Evolutionary conservation across 2,329 filamentous ascomycete genomes (phyloP), one percentile per base, ranked within the genome.

Genomic region (Fusarium lyarnte): DNA sequence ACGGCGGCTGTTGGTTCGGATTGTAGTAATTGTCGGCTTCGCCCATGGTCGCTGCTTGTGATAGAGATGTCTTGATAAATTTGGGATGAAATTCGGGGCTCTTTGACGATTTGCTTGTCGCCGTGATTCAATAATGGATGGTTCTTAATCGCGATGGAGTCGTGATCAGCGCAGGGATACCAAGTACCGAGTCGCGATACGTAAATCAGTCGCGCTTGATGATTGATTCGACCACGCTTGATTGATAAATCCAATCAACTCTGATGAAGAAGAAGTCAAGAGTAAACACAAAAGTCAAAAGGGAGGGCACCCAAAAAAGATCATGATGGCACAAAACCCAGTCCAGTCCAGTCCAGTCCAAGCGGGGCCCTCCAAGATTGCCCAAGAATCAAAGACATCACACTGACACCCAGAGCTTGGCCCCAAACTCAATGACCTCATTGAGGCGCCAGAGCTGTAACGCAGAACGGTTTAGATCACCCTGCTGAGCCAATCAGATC

Each of bases 11-110:
- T 45, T 74, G 73, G 42, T 74, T 74, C 27, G 67, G 54, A 45
- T 77, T 78, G 70, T 74, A 77, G 72, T 82, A 82, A 31, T 62
- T 74, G 73, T 82, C 80, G 38, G 78, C 72, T 74, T 81, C 80
- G 63, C 80, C 80, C 81, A 82, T 82, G 65, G 59, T 69, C 69
- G 49, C 53, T 57, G 39, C 53, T 36, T 41, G 57, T 49, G 52
- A 57, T 57, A n/a, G 60, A 52, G 49, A 21, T 72, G 33, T 42
- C 31, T 45, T 46, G 11, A 39, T 11, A 10, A n/a, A 13, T 21
- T 16, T 52, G 21, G 7, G 23, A 52, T 52, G 17, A 43, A 7
- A 11, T n/a, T 41, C 2, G 38, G 21, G n/a, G 38, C 19, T 41
- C 23, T 27, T 27, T 19, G 42, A 41, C 21, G 39, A 35, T 14